Evolutionary conservation across 2,329 filamentous ascomycete species (phyloP).

Genomic region (Didymella exigua): DNA sequence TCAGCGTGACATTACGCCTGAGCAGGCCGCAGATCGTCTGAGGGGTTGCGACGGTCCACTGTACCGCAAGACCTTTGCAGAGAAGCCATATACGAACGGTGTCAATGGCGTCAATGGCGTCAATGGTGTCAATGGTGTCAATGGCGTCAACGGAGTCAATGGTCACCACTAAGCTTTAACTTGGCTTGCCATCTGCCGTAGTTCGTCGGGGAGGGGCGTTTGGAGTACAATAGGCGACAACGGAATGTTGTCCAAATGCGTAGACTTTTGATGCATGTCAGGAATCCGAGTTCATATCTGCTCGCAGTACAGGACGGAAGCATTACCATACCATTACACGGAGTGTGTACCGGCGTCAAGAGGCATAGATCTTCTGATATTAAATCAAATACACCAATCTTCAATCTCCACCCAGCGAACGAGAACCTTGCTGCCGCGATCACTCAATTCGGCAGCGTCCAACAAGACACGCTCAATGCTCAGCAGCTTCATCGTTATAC

Average conservation of each 20-base stretch:
- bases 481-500: neutral
- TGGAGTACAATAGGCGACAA: neutral
- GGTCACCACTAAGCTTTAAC: slow-evolving; percentile 17
- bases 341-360: slow-evolving; percentile 6
- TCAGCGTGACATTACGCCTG: slow-evolving; percentile 96
- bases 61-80: slow-evolving; percentile 69
- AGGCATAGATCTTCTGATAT: neutral
- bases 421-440: neutral
- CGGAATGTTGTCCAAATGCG: neutral
- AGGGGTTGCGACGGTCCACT: slow-evolving; percentile 78
- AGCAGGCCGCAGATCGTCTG: slow-evolving; percentile 84
- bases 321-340: slow-evolving; percentile 11
- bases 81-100: slow-evolving; percentile 7
- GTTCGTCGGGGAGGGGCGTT: slow-evolving; percentile 3
- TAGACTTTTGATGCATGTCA: neutral
- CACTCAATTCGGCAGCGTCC: neutral
- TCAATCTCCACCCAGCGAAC: neutral
- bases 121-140: slow-evolving; percentile 20
- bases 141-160: slow-evolving; percentile 21
- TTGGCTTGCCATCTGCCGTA: neutral
- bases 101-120: slow-evolving; percentile 26
- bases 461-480: neutral
- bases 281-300: neutral
- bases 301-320: neutral
- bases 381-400: neutral